Base-by-base conservation (phyloP, 2,329 filamentous ascomycete genomes). In the Phaeomoniella chlamydospora region DNA sequence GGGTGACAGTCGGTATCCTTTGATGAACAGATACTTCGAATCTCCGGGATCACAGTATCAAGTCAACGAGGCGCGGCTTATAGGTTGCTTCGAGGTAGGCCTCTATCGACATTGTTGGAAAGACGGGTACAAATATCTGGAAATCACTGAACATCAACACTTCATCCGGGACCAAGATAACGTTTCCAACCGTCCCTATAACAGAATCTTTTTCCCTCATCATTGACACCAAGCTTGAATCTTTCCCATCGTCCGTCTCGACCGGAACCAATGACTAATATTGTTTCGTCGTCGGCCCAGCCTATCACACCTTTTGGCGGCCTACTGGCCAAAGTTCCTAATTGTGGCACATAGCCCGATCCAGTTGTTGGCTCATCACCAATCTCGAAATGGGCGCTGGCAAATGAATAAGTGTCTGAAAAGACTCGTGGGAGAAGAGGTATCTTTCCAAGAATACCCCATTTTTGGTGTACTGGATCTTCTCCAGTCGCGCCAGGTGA, bases 331-430 rank as follows among this genome's bases (percentile, higher is more conserved):
- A 70, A 64, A 32, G 69, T 61, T 12, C 66, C 67, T 2, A 70
- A 62, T 15, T 71, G 62, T 12, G 66, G 64, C 3, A 64, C 48
- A 46, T 61, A 52, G 41, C 61, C 47, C 3, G 48, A 45, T 17
- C 41, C 34, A 6, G 41, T 43, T 31, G 64, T 52, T 17, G 68
- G 62, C 48, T 93, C 85, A 18, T 90, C 80, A 3, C 83, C 84
- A 26, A 85, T 78, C 47, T 90, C 80, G 48, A 96, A 96, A 19
- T 78, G 76, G 3, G 74, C 72, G 29, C 77, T 84, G 3, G 83
- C 72, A 48, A 88, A 87, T 1, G 84, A 92, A 54, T 94, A 94
- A 5, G 80, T 71, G 45, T 96, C 90, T 2, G 83, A 88, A 53
- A 96, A 92, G 18, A 90, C 70, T 30, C 82, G 74, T 2, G 90